Percentiles rank a stretch among this genome's conserved stretches.
Conservation (phyloP, 371 early-diverging fungal species). For the Apophysomyces variabilis region DNA sequence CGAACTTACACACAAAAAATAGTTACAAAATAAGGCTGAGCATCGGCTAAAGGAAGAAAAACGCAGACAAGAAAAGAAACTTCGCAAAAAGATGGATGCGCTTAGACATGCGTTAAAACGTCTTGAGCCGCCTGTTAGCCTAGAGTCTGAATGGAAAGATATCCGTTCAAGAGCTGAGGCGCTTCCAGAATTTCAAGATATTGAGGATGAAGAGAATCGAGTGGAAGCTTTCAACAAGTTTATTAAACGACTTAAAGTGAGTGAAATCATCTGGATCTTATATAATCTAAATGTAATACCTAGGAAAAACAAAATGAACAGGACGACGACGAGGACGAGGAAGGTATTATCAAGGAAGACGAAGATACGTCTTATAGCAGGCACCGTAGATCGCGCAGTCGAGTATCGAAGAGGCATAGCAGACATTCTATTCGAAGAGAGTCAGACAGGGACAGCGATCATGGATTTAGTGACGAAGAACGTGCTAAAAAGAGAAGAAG, state of each 20-base stretch:
- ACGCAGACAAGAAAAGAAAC: conserved; percentile 69
- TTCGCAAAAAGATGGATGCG: conserved; percentile 74
- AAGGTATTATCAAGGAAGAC: conserved; percentile 34
- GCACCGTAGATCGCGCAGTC: conserved; percentile 22
- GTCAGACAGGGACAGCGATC: conserved; percentile 28
- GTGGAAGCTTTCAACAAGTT: conserved; percentile 78
- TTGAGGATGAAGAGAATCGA: conserved; percentile 70
- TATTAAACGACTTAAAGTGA: conserved; percentile 68
- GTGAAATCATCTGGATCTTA: neutral
- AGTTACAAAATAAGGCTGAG: conserved; percentile 60
- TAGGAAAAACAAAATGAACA: conserved; percentile 26
- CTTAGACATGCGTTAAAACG: conserved; percentile 74
- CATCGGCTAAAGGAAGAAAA: conserved; percentile 74
- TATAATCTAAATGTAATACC: neutral
- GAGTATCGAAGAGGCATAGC: conserved; percentile 15
- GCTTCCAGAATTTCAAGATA: conserved; percentile 62
- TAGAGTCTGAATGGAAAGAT: conserved; percentile 72
- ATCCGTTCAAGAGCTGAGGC: conserved; percentile 60
- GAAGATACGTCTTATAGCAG: conserved; percentile 18
- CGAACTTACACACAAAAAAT: neutral
- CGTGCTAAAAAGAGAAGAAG: conserved; percentile 18
- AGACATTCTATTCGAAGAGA: conserved; percentile 17
- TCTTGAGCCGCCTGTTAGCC: conserved; percentile 61
- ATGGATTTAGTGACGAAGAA: conserved; percentile 22
- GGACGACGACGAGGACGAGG: conserved; percentile 29